These are phyloP conservation scores for Gyromitra esculenta DNA, from an alignment of 2,329 filamentous ascomycete genomes.

Conservation along the genomic window DNA sequence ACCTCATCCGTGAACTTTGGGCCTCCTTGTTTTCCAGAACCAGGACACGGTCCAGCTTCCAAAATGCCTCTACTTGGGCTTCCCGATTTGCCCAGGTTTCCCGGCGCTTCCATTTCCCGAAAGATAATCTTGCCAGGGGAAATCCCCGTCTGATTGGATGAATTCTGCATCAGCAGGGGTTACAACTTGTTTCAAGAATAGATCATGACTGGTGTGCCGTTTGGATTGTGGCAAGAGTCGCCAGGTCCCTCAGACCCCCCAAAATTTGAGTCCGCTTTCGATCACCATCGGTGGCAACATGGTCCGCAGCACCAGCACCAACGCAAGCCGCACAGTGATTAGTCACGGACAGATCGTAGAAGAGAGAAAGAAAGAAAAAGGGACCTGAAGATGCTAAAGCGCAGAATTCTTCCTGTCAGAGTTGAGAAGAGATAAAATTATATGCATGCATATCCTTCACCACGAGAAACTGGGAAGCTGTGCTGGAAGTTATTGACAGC, in stretches of 20 bases:
- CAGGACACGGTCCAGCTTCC: conserved; percentile 50
- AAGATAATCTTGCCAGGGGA: conserved; percentile 28
- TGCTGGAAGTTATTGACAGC: conserved; percentile 9
- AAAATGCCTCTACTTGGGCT: conserved; percentile 40
- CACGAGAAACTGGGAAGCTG: conserved; percentile 11
- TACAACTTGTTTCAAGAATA: conserved; percentile 48
- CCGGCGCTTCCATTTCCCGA: conserved; percentile 42
- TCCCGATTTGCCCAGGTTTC: conserved; percentile 45
- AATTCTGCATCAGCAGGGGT: conserved; percentile 31
- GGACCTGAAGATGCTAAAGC: conserved; percentile 11
- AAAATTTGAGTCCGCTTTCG: conserved; percentile 6
- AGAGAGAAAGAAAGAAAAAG: conserved; percentile 7
- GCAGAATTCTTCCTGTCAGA: neutral
- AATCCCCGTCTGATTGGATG: conserved; percentile 42
- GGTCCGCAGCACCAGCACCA: conserved; percentile 9
- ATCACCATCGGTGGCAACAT: conserved; percentile 33
- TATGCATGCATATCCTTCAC: neutral
- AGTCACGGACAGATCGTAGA: conserved; percentile 2
- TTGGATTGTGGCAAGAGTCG: conserved; percentile 31
- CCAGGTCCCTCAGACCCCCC: conserved; percentile 28
- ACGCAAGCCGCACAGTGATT: conserved; percentile 15
- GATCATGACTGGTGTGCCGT: conserved; percentile 32
- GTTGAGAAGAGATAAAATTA: neutral
- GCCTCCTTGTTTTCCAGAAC: conserved; percentile 45
- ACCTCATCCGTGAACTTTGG: conserved; percentile 9